Percentiles rank a stretch among this genome's conserved stretches.
phyloP scores from a whole-genome alignment of 495 filamentous ascomycete species.

The Filosporella fistucella region DNA sequence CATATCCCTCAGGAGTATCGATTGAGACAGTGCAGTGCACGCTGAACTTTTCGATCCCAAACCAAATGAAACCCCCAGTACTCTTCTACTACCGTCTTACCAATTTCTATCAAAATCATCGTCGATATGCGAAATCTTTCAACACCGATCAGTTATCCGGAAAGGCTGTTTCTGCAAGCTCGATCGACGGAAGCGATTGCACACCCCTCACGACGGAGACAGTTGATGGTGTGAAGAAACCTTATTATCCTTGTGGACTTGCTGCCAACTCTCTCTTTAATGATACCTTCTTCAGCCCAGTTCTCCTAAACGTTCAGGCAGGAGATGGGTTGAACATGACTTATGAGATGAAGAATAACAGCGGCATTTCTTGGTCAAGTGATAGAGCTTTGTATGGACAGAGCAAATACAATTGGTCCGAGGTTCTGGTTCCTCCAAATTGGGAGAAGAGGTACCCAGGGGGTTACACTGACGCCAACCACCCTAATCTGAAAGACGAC shows the following conservation, averaged over 20 bases:
- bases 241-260: slow-evolving; percentile 92
- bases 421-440: slow-evolving; percentile 80
- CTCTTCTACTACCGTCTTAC: slow-evolving; percentile 91
- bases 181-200: slow-evolving; percentile 66
- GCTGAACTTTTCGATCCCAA: slow-evolving; percentile 72
- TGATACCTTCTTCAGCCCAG: slow-evolving; percentile 71
- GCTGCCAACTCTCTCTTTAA: slow-evolving; percentile 98
- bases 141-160: slow-evolving; percentile 80
- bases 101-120: slow-evolving; percentile 99
- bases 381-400: slow-evolving; percentile 73
- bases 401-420: slow-evolving; percentile 52
- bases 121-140: slow-evolving; percentile 88
- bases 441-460: slow-evolving; percentile 65
- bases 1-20: slow-evolving; percentile 9
- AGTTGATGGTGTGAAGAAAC: slow-evolving; percentile 40
- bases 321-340: slow-evolving; percentile 23
- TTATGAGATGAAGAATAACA: slow-evolving; percentile 69
- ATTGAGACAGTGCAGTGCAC: slow-evolving; percentile 45
- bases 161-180: slow-evolving; percentile 50
- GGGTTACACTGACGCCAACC: slow-evolving; percentile 57
- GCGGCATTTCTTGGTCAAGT: slow-evolving; percentile 79
- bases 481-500: slow-evolving; percentile 63
- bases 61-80: slow-evolving; percentile 72
- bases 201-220: slow-evolving; percentile 56
- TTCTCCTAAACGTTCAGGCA: slow-evolving; percentile 40